Base-by-base conservation (phyloP, 2,329 filamentous ascomycete species). In the Teratosphaeria destructans region DNA sequence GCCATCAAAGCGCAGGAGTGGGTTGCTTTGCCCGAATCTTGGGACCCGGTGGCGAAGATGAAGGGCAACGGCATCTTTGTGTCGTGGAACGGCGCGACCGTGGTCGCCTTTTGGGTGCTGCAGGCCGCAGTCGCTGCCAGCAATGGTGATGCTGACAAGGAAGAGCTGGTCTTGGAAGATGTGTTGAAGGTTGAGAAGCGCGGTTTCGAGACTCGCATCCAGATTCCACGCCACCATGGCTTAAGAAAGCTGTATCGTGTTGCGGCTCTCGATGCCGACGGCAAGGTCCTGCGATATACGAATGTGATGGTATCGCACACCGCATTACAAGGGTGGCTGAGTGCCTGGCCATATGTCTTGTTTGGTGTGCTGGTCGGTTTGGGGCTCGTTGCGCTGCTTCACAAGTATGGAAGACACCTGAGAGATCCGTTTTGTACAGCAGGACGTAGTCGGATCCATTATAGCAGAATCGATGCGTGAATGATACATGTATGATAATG, bases 81-180 rank as follows among this genome's bases (percentile, higher is more conserved):
- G 1, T 82, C 77, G 32, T 80, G 78, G 78, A 79, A 80, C 62
- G 78, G 78, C 12, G 77, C 77, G 0, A 80, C 78, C 0, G 76
- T 79, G 35, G 71, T 79, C 10, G 62, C 63, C 2, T 68, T 60
- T 10, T 80, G 82, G 82, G 69, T 74, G 11, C 61, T 76, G 12
- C 70, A 74, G 39, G 66, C 10, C 16, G 43, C 43, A 23, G n/a
- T 49, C 19, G 43, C n/a, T 23, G 43, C 63, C 32, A 59, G 39
- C 14, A 43, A 27, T 26, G 26, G 29, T 8, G 47, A 53, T 10
- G 26, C 56, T 29, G 52, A 23, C 12, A 59, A 60, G 6, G 43
- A 12, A 14, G 43, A 60, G 29, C 63, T 61, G 16, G 27, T 54
- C 26, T 59, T 60, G 12, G 32, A 65, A 5, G 62, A 62, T 23